Evolutionary conservation across 108 stramenopile genomes (phyloP).

Genomic region (Nitzschia sp.): DNA sequence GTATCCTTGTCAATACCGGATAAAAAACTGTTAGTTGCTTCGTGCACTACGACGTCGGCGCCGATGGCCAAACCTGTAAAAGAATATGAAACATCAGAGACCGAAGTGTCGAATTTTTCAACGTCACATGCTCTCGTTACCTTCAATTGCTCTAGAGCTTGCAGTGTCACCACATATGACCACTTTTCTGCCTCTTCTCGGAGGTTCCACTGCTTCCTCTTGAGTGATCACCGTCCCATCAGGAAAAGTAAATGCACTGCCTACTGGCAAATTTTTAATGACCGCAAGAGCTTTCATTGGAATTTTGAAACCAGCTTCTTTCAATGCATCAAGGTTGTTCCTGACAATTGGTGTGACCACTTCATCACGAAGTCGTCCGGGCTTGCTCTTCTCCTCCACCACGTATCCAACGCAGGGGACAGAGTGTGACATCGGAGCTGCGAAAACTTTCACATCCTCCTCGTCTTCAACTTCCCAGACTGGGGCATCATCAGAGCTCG

Average conservation of each 20-base stretch:
- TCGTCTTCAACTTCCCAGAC: conserved; percentile 86
- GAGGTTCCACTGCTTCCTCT: conserved; percentile 82
- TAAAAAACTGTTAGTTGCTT: conserved; percentile 87
- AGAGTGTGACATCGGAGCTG: conserved; percentile 94
- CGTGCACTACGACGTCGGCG: conserved; percentile 88
- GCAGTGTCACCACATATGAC: conserved; percentile 94
- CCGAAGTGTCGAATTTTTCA: background rate
- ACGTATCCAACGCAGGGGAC: conserved; percentile 95
- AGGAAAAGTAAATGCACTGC: conserved; percentile 85
- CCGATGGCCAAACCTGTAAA: conserved; percentile 52
- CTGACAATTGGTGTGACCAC: conserved; percentile 74
- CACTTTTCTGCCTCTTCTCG: conserved; percentile 86
- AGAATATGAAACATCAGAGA: background rate
- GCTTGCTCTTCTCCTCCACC: conserved; percentile 76
- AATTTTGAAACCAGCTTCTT: conserved; percentile 62
- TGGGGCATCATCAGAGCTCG: conserved; percentile 69
- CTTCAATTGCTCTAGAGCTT: conserved; percentile 51
- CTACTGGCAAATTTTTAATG: conserved; percentile 75
- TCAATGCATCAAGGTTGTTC: conserved; percentile 71
- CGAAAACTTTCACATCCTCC: conserved; percentile 75
- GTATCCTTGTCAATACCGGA: conserved; percentile 69
- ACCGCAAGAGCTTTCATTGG: conserved; percentile 87
- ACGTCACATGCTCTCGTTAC: background rate
- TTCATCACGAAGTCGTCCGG: conserved; percentile 82
- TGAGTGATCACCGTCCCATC: conserved; percentile 85